phyloP scores from a whole-genome alignment of 495 filamentous ascomycete species.

The Penicillium flavigenum region DNA sequence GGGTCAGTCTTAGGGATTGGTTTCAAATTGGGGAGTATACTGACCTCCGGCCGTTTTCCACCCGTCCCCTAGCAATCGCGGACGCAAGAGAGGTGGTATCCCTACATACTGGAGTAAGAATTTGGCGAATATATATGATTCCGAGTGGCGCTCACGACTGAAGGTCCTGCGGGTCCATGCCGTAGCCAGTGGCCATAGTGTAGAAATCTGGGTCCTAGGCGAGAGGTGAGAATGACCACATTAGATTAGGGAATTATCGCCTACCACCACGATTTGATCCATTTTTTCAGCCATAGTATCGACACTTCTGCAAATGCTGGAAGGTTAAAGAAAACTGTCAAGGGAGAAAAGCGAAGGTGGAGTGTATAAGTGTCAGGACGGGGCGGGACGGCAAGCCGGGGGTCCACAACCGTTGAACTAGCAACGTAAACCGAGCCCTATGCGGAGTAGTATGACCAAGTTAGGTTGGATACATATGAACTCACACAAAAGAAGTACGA shows the following conservation, averaged over 20 bases:
- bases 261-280: conserved; percentile 12
- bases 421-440: too few species aligned
- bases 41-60: conserved; percentile 24
- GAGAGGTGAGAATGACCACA: not conserved
- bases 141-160: conserved; percentile 14
- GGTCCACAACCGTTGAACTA: too few species aligned
- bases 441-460: too few species aligned
- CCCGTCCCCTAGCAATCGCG: conserved; percentile 16
- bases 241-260: not conserved
- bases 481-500: too few species aligned
- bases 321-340: not conserved
- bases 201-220: conserved; percentile 17
- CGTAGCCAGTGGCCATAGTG: conserved; percentile 8
- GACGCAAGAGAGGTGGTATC: conserved; percentile 20
- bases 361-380: too few species aligned
- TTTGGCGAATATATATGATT: not conserved
- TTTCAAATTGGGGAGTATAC: not conserved
- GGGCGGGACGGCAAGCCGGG: too few species aligned
- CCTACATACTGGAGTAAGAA: conserved; percentile 2
- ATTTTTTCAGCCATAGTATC: not conserved
- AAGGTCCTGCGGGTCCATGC: conserved; percentile 7
- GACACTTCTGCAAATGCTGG: not conserved
- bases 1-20: conserved; percentile 2
- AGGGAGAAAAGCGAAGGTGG: too few species aligned
- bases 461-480: too few species aligned